Conservation (phyloP, 108 stramenopile species). For the Asterionellopsis glacialis region DNA sequence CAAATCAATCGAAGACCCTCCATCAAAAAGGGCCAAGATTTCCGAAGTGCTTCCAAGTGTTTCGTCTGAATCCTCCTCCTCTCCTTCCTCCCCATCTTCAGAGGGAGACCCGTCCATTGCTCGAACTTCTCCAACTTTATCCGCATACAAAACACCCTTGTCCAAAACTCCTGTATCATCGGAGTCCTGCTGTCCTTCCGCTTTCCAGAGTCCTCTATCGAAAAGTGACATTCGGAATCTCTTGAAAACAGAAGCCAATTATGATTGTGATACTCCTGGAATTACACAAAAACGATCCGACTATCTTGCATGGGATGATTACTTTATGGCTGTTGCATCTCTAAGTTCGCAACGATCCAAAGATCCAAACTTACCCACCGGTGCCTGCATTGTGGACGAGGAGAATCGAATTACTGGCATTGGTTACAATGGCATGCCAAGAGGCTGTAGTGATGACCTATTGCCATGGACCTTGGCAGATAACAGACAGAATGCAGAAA, state of each 20-base stretch:
- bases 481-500: slow-evolving; percentile 2
- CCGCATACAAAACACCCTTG: background rate
- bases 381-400: slow-evolving; percentile 73
- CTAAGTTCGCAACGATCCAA: slow-evolving; percentile 89
- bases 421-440: slow-evolving; percentile 97
- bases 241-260: background rate
- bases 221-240: slow-evolving; percentile 2
- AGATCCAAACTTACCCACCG: slow-evolving; percentile 67
- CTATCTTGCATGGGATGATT: slow-evolving; percentile 96
- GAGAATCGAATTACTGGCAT: slow-evolving; percentile 91
- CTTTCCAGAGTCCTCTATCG: background rate
- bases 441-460: slow-evolving; percentile 83
- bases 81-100: too few species aligned
- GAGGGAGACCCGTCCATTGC: too few species aligned
- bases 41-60: too few species aligned
- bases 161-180: background rate
- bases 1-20: too few species aligned
- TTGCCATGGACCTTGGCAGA: slow-evolving; percentile 68
- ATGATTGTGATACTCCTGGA: background rate
- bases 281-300: background rate
- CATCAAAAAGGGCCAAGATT: too few species aligned
- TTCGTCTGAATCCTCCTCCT: too few species aligned
- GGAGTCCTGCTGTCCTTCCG: background rate
- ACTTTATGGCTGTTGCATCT: slow-evolving; percentile 92
- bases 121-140: too few species aligned